A percentile compares a stretch with the other conserved stretches of the same genome.
Evolutionary conservation across 139 green algal species (phyloP).

Genomic region (Edaphochlamys debaryana): DNA sequence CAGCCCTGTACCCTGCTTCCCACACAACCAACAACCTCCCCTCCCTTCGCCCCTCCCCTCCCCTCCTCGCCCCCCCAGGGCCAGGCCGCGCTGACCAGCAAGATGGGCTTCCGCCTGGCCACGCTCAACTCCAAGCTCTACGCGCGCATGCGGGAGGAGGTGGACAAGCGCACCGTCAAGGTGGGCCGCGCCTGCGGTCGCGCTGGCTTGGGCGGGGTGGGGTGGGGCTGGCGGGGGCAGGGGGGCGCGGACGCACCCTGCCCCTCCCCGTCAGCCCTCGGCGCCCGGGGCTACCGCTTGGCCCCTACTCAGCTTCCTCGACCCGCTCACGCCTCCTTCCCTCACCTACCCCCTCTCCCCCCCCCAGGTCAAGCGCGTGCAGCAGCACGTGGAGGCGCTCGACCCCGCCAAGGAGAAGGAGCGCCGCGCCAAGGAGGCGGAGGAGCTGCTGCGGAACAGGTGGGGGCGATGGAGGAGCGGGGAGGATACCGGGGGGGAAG

Average conservation of each 20-base stretch:
- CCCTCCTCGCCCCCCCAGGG: no score
- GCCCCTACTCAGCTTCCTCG: neutral
- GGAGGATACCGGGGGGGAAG: no score
- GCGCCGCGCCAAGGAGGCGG: conserved; percentile 35
- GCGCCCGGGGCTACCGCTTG: neutral
- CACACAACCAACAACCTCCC: no score
- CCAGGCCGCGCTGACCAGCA: conserved; percentile 71
- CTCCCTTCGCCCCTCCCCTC: no score
- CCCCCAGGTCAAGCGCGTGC: conserved; percentile 28
- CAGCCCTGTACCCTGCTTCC: no score
- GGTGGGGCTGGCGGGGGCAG: neutral
- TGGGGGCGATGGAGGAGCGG: neutral
- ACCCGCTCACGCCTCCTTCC: neutral
- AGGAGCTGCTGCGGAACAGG: conserved; percentile 33
- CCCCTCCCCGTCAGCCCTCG: neutral
- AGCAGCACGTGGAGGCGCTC: conserved; percentile 35
- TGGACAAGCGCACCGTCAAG: conserved; percentile 53
- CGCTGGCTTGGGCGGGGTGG: neutral
- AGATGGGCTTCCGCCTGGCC: conserved; percentile 75
- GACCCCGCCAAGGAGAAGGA: conserved; percentile 43
- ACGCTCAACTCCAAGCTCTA: conserved; percentile 72
- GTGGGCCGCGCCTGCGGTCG: neutral
- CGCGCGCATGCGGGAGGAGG: conserved; percentile 61
- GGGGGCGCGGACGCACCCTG: no score
- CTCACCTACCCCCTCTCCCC: neutral